A percentile compares a stretch with the other conserved stretches of the same genome.
These are phyloP conservation scores for Pyrus communis DNA, from an alignment of 306 rosid genomes.

Conservation along the genomic window DNA sequence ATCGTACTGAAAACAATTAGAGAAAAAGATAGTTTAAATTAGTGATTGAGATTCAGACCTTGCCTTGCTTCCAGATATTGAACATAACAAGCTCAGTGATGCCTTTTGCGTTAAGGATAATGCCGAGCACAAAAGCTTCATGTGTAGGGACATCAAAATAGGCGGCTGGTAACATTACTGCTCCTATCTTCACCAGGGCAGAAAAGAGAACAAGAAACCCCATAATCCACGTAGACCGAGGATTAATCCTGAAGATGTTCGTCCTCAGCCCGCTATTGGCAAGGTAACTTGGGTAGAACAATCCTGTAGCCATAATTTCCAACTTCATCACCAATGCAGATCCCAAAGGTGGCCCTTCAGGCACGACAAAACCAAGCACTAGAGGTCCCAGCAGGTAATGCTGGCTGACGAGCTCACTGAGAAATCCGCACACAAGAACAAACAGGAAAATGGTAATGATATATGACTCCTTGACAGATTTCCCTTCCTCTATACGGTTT, in stretches of 20 bases:
- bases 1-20: background rate
- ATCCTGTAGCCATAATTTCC: constrained; percentile 23
- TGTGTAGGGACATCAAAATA: constrained; percentile 14
- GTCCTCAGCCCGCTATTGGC: constrained; percentile 50
- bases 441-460: constrained; percentile 14
- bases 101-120: constrained; percentile 59
- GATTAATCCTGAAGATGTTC: constrained; percentile 25
- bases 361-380: constrained; percentile 42
- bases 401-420: constrained; percentile 43
- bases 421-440: constrained; percentile 23
- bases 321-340: constrained; percentile 31
- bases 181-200: constrained; percentile 33
- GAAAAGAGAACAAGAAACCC: constrained; percentile 11
- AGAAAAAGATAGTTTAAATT: background rate
- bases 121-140: constrained; percentile 45
- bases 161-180: constrained; percentile 43
- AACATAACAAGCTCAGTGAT: constrained; percentile 37
- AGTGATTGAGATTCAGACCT: constrained; percentile 25
- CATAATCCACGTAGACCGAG: constrained; percentile 14
- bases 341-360: constrained; percentile 66
- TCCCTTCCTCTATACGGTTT: constrained; percentile 10
- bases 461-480: constrained; percentile 16
- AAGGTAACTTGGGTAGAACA: constrained; percentile 53
- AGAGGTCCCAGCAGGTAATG: constrained; percentile 53
- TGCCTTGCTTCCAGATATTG: constrained; percentile 33